Evolutionary conservation across 495 filamentous ascomycete genomes (phyloP).

Genomic region (Xylaria castorea): DNA sequence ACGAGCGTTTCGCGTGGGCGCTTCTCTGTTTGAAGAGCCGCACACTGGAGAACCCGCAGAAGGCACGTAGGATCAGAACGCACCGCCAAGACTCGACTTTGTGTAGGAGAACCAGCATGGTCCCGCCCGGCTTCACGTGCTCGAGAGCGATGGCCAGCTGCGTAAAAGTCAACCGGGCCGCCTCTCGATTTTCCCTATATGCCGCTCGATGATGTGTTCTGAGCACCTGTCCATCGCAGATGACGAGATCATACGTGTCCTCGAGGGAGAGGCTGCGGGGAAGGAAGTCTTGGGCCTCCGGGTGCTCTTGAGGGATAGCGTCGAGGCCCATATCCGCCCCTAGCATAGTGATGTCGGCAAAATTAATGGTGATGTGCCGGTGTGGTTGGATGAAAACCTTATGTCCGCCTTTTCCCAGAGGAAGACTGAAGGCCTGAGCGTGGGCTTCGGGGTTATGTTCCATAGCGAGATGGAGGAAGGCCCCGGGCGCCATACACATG

Average conservation of each 20-base stretch:
- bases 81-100: slow-evolving; percentile 53
- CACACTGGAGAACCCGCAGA: slow-evolving; percentile 54
- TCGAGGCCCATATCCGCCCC: slow-evolving; percentile 56
- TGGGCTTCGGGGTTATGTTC: slow-evolving; percentile 44
- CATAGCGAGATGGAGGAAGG: slow-evolving; percentile 50
- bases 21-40: slow-evolving; percentile 55
- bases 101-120: slow-evolving; percentile 59
- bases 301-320: slow-evolving; percentile 50
- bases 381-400: slow-evolving; percentile 42
- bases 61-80: slow-evolving; percentile 48
- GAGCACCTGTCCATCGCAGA: slow-evolving; percentile 66
- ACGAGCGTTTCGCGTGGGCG: slow-evolving; percentile 52
- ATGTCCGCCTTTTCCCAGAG: slow-evolving; percentile 50
- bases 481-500: slow-evolving; percentile 66
- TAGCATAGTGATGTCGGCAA: slow-evolving; percentile 63
- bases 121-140: slow-evolving; percentile 50
- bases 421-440: slow-evolving; percentile 54
- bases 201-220: slow-evolving; percentile 50
- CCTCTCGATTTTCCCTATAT: slow-evolving; percentile 54
- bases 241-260: slow-evolving; percentile 56
- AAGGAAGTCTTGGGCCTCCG: slow-evolving; percentile 52
- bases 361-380: slow-evolving; percentile 33
- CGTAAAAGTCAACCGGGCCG: slow-evolving; percentile 44
- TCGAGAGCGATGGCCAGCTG: slow-evolving; percentile 59
- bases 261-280: slow-evolving; percentile 35